Base-by-base conservation (phyloP, 2,329 filamentous ascomycete species). In the Fusarium globosum region DNA sequence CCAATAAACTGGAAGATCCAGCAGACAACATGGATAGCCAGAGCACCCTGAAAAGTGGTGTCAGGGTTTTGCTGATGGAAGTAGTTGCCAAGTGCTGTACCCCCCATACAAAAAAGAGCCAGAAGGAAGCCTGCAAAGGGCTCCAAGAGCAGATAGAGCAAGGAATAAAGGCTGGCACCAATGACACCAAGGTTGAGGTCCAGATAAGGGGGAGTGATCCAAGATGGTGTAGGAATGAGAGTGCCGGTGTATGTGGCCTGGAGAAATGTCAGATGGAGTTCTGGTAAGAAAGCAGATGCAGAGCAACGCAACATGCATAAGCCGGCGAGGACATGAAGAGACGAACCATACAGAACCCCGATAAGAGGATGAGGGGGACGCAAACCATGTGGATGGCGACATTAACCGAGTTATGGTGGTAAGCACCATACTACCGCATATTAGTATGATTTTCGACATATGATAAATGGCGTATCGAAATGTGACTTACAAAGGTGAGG, bases 1-100 rank as follows among this genome's bases (percentile, higher is more conserved):
- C 96, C 96, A 57, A 98, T 78, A 80, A 99, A 98, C 81, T 99
- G 96, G 57, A 92, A 87, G 63, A 97, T 85, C 96, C 96, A 99
- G 69, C 90, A 92, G 52, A 91, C 85, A 49, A 95, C 81, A 76
- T 97, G 92, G 48, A 95, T 82, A 7, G 85, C 90, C 23, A 92
- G 85, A 43, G 94, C 93, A 35, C 82, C 79, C 76, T 88, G 82
- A 68, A 88, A 90, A 53, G 86, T 87, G 21, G 81, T 76, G 36
- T 83, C 83, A 10, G 87, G 81, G 72, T 87, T 81, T 35, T 89
- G 88, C 28, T 88, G 86, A 23, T 93, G 90, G 56, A 96, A 86
- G 76, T 94, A 89, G 81, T 97, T 97, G 66, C 89, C 89, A 65
- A 89, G 90, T 8, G 94, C 94, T 15, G 94, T 92, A 61, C 89